Base-by-base conservation (phyloP, 1,139 yeast species). In the Hanseniaspora sp. region DNA sequence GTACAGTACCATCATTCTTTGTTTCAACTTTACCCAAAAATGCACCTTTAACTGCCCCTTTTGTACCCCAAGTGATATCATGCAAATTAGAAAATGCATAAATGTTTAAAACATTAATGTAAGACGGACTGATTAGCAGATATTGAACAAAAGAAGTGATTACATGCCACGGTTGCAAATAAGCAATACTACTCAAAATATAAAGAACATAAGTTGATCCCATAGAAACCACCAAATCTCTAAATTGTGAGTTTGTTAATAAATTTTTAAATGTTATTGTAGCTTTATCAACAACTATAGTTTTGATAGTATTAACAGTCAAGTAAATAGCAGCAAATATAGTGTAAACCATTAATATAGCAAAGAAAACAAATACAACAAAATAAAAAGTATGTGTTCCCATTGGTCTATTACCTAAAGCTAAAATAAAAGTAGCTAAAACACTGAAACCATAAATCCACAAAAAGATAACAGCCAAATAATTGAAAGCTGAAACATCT, bases 51-150 rank as follows among this genome's bases (percentile, higher is more conserved):
- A 78, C 79, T 11, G 82, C 86, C 58, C 97, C 98, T 67, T 92
- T 92, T 0, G 98, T 92, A 64, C 98, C 98, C 98, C 98, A 92
- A 1, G 95, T 84, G 47, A 90, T 90, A 73, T 90, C 97, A 69
- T 90, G 96, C 58, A 95, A 84, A 67, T 90, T 90, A 72, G 96
- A 88, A 65, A 90, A 88, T 1, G 97, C 96, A 71, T 87, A 90
- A 43, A 90, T 83, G 67, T 83, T 87, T 61, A 83, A 74, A 17
- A 94, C 83, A 67, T 95, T 88, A 53, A 94, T 85, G 66, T 87
- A 90, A 5, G 94, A 81, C 6, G 97, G 96, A 67, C 88, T 81
- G 77, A 90, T 74, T 63, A 87, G 71, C 68, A 88, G 74, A 69
- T 90, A 90, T 69, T 88, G 96, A n/a, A 78, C 58, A 49, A 92